phyloP scores from a whole-genome alignment of 169 alveolate species.

The Cystoisospora suis region DNA sequence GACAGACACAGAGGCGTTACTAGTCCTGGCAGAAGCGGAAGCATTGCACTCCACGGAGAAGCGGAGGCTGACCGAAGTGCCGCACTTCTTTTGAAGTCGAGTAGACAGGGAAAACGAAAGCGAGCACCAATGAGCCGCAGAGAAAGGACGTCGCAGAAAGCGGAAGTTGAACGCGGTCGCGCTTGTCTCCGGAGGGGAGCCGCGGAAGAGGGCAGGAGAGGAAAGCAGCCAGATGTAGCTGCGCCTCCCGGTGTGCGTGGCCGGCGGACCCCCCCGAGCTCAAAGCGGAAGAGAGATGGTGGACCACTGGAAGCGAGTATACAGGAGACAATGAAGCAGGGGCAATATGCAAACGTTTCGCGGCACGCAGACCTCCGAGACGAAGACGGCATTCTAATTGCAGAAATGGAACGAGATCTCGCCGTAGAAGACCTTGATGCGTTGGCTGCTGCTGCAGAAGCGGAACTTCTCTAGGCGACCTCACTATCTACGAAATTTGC shows the following conservation, averaged over 20 bases:
- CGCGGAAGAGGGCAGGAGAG: background rate
- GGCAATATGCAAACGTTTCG: background rate
- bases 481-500: too few species aligned
- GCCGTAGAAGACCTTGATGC: slow-evolving; percentile 2
- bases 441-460: slow-evolving; percentile 26
- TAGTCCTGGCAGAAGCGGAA: background rate
- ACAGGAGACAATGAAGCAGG: background rate
- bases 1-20: background rate
- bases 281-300: background rate
- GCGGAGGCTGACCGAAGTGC: background rate
- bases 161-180: background rate
- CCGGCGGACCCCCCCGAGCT: background rate
- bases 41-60: background rate
- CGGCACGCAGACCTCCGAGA: background rate
- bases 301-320: background rate
- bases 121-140: background rate
- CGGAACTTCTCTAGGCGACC: too few species aligned
- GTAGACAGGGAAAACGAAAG: background rate
- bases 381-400: background rate
- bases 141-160: background rate
- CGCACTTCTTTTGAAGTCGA: background rate
- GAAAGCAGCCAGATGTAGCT: background rate
- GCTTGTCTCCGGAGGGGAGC: background rate
- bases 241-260: background rate
- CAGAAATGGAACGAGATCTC: background rate